These are phyloP conservation scores for Casuarina cunninghamiana DNA, from an alignment of 306 rosid genomes.

Conservation along the genomic window DNA sequence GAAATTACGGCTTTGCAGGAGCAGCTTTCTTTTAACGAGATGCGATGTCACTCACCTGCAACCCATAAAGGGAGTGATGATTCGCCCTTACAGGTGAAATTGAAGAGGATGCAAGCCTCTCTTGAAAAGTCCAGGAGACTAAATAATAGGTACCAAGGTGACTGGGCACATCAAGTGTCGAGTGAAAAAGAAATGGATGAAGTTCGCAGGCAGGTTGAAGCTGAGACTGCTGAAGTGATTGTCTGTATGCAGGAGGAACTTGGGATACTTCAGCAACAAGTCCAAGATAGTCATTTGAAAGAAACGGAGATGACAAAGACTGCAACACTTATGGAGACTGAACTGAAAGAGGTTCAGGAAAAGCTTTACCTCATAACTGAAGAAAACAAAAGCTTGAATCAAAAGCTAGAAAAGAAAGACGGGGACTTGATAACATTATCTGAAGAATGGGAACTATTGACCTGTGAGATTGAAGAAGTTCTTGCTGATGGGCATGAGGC, in stretches of 20 bases:
- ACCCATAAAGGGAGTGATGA: conserved; percentile 37
- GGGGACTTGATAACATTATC: conserved; percentile 48
- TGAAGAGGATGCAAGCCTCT: conserved; percentile 82
- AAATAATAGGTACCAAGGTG: conserved; percentile 70
- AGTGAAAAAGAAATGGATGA: conserved; percentile 89
- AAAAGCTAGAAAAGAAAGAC: conserved; percentile 56
- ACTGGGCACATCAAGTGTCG: conserved; percentile 71
- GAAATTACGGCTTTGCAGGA: conserved; percentile 66
- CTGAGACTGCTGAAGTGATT: conserved; percentile 93
- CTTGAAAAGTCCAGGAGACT: conserved; percentile 88
- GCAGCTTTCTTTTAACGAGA: conserved; percentile 47
- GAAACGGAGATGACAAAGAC: conserved; percentile 69
- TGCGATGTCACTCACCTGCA: conserved; percentile 41
- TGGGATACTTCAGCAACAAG: conserved; percentile 65
- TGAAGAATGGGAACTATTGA: conserved; percentile 71
- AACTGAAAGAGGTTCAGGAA: conserved; percentile 59
- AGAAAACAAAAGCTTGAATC: conserved; percentile 54
- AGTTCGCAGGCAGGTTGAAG: conserved; percentile 79
- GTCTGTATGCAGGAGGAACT: conserved; percentile 97
- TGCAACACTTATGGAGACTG: conserved; percentile 50
- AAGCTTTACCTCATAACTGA: conserved; percentile 39
- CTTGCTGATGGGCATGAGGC: conserved; percentile 68
- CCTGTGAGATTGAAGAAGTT: conserved; percentile 76
- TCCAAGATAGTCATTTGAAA: conserved; percentile 59
- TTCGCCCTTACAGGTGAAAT: conserved; percentile 53